phyloP scores from a whole-genome alignment of 2,329 filamentous ascomycete species.

The Aspergillus sp. region DNA sequence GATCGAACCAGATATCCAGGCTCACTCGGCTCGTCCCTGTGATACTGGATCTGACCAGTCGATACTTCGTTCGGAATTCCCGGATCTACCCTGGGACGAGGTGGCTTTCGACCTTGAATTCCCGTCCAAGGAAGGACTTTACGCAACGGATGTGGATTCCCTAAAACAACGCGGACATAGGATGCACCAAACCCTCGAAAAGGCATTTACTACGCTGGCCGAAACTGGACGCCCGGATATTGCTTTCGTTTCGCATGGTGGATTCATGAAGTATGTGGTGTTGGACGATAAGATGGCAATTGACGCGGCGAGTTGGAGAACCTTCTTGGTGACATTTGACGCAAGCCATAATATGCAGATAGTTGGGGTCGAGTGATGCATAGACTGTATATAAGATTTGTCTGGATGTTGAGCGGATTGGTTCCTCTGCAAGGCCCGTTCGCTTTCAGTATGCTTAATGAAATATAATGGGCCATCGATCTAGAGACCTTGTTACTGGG shows the following conservation, averaged over 20 bases:
- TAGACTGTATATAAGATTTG: no score
- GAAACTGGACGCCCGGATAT: constrained; percentile 4
- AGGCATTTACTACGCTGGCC: constrained; percentile 3
- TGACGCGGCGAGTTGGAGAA: constrained; percentile 2
- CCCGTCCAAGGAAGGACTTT: constrained; percentile 5
- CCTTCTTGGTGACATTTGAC: constrained; percentile 4
- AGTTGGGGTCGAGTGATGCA: no score
- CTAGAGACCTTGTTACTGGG: no score
- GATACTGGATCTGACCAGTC: constrained; percentile 7
- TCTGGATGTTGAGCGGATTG: no score
- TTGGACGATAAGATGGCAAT: background rate
- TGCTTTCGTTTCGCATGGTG: constrained; percentile 9
- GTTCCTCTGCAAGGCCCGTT: no score
- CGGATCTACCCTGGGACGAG: constrained; percentile 5
- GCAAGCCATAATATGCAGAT: no score
- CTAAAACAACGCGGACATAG: constrained; percentile 1
- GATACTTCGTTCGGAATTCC: constrained; percentile 5
- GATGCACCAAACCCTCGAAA: background rate
- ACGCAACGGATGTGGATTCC: constrained; percentile 1
- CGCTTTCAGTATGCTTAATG: no score
- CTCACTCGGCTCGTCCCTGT: constrained; percentile 9
- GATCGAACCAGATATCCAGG: constrained; percentile 7
- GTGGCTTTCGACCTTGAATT: constrained; percentile 3
- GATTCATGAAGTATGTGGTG: constrained; percentile 5
- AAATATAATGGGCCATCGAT: no score